Base-by-base conservation (phyloP, 2,329 filamentous ascomycete species). In the Corinectria fuckeliana region DNA sequence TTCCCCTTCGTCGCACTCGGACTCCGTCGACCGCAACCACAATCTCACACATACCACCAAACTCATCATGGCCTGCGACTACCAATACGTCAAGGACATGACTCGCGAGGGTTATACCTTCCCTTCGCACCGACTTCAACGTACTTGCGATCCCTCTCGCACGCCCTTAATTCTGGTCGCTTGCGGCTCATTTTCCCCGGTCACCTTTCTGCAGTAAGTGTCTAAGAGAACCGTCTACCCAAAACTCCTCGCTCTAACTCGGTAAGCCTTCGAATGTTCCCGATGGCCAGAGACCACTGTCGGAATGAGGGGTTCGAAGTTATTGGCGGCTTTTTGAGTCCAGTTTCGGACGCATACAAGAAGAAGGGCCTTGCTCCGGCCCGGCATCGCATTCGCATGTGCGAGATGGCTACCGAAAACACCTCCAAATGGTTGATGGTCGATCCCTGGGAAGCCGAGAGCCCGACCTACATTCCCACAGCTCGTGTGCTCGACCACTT, bases 401-500 rank as follows among this genome's bases (percentile, higher is more conserved):
- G 92, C 76, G 85, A 91, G 69, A 81, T 96, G 34, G 93, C 92
- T 7, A 88, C 92, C 21, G 85, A 88, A 67, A 84, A 90, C 67
- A 88, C 91, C 50, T 87, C 87, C 68, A 93, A 91, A 51, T 76
- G 74, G 88, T 81, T 96, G 60, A 92, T 92, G 87, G 91, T 95
- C 44, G 92, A 96, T 73, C 88, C 91, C 0, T 96, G 91, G 89
- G 93, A 97, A 81, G 91, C 92, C 32, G 90, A 69, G 88, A 96
- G 77, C 86, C 89, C 71, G 84, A 91, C 66, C 6, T 98, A 97
- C 74, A 89, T 92, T 62, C 92, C 93, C 14, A 98, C 94, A 1
- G 94, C 93, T 36, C 86, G 90, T 68, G 93, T 97, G 38, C 82
- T 97, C 48, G 92, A 96, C 72, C 94, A 97, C 77, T 95, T 97